phyloP scores from a whole-genome alignment of 2,329 filamentous ascomycete species.

The Aphanoascus verrucosus region DNA sequence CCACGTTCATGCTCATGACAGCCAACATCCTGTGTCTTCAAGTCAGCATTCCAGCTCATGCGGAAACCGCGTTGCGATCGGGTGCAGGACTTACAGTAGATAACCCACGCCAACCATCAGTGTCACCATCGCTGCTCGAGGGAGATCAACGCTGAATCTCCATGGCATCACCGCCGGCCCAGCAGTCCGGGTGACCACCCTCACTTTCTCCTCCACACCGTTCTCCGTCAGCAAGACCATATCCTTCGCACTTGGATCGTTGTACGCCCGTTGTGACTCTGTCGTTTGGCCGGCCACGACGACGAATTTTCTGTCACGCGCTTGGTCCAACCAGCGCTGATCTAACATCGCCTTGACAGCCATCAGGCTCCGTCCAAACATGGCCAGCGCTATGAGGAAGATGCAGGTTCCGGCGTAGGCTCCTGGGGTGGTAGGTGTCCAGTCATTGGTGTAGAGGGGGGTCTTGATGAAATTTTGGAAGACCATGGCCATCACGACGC shows the following conservation, averaged over 20 bases:
- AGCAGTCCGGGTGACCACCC: conserved; percentile 54
- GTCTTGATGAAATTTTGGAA: conserved; percentile 46
- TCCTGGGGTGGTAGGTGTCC: conserved; percentile 61
- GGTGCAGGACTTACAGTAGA: conserved; percentile 57
- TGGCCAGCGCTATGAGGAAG: conserved; percentile 69
- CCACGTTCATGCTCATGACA: conserved; percentile 81
- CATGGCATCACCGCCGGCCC: conserved; percentile 52
- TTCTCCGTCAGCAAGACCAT: conserved; percentile 59
- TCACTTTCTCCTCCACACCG: conserved; percentile 69
- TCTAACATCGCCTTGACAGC: conserved; percentile 54
- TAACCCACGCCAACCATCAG: conserved; percentile 69
- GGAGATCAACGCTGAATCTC: conserved; percentile 68
- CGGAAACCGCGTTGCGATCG: background rate
- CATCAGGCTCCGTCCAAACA: conserved; percentile 58
- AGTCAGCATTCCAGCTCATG: conserved; percentile 15
- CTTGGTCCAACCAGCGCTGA: conserved; percentile 57
- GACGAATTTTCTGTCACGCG: conserved; percentile 66
- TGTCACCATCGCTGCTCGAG: conserved; percentile 60
- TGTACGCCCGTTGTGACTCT: conserved; percentile 46
- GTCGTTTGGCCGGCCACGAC: conserved; percentile 55
- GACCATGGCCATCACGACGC: conserved; percentile 27
- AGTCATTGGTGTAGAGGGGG: conserved; percentile 55
- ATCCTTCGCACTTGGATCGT: conserved; percentile 51
- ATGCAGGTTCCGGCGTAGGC: conserved; percentile 83
- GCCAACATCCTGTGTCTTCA: conserved; percentile 62